A percentile compares a stretch with the other conserved stretches of the same genome.
Evolutionary conservation across 768 basidiomycete genomes (phyloP).

Genomic region (Suillus subluteus): DNA sequence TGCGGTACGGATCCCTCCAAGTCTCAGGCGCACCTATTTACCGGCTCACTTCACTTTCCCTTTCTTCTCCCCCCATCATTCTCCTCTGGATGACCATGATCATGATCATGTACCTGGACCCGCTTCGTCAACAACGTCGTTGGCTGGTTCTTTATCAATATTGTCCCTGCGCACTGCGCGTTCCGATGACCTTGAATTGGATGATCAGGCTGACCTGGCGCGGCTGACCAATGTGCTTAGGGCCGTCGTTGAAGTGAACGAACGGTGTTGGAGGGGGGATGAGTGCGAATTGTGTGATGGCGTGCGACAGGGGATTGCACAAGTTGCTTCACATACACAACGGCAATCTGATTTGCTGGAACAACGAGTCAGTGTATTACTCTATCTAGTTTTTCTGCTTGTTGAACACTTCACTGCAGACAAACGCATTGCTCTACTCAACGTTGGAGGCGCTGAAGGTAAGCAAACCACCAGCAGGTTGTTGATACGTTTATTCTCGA

Average conservation of each 20-base stretch:
- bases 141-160: constrained; percentile 21
- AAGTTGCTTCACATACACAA: constrained; percentile 69
- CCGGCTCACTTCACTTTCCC: constrained; percentile 73
- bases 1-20: constrained; percentile 76
- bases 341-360: constrained; percentile 77
- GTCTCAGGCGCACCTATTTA: constrained; percentile 63
- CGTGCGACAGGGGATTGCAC: constrained; percentile 69
- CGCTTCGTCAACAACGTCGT: constrained; percentile 21
- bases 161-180: constrained; percentile 16
- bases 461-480: constrained; percentile 18
- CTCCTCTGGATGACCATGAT: constrained; percentile 33
- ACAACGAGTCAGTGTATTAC: constrained; percentile 56
- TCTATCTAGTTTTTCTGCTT: background rate
- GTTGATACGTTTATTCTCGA: constrained; percentile 14
- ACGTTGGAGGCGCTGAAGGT: constrained; percentile 84
- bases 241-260: constrained; percentile 77
- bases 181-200: constrained; percentile 31
- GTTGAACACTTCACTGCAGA: constrained; percentile 43
- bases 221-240: constrained; percentile 83
- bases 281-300: constrained; percentile 82
- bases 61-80: constrained; percentile 43
- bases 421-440: constrained; percentile 61
- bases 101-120: constrained; percentile 36
- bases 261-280: constrained; percentile 82
- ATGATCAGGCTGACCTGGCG: constrained; percentile 76